A percentile compares a stretch with the other conserved stretches of the same genome.
These are phyloP conservation scores for Fusarium floridanum DNA, from an alignment of 2,329 filamentous ascomycete species.

Conservation along the genomic window DNA sequence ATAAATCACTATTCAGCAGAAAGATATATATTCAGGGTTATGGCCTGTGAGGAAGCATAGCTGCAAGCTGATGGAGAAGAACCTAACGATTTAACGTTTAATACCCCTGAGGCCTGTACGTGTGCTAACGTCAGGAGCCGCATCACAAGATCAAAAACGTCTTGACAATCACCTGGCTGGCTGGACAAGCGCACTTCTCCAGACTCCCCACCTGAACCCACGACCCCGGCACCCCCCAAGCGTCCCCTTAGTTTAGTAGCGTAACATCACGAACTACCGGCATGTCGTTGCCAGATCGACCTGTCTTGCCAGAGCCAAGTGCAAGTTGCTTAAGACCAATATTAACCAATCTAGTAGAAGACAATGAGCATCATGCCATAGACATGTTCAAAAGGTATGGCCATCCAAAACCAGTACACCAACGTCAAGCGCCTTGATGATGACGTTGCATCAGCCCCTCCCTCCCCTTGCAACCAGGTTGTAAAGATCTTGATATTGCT, in stretches of 20 bases:
- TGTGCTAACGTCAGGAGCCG: neutral
- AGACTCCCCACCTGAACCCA: conserved; percentile 20
- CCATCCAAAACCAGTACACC: neutral
- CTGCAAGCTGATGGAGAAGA: too few species aligned
- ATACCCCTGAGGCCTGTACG: neutral
- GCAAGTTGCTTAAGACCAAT: neutral
- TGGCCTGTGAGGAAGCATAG: too few species aligned
- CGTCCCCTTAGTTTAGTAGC: conserved; percentile 26
- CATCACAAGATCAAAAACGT: conserved; percentile 23
- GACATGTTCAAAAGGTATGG: neutral
- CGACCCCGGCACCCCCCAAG: conserved; percentile 13
- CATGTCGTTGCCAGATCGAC: conserved; percentile 14
- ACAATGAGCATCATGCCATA: neutral
- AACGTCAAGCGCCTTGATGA: neutral
- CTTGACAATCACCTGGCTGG: conserved; percentile 16
- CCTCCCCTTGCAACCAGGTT: neutral
- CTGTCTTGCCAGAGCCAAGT: neutral
- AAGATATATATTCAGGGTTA: too few species aligned
- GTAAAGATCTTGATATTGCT: neutral
- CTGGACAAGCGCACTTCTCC: conserved; percentile 19
- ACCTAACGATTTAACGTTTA: too few species aligned
- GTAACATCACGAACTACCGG: conserved; percentile 25
- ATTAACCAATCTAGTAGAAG: neutral
- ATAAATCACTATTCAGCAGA: too few species aligned
- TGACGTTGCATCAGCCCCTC: conserved; percentile 7